Conservation (phyloP, 306 rosid genomes). For the Castanopsis chinensis region DNA sequence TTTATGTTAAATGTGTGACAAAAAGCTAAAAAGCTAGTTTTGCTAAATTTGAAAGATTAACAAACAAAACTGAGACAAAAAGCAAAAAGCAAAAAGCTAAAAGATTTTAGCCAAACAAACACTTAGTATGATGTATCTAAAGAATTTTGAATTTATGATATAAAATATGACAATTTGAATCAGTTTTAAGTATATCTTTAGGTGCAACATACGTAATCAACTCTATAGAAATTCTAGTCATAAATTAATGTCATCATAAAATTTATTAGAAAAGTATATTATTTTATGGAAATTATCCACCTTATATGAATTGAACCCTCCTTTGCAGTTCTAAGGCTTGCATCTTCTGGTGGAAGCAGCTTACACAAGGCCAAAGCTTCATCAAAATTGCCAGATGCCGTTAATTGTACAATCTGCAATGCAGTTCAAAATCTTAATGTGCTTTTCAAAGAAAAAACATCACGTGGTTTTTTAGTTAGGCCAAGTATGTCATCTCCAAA, state of each 20-base stretch:
- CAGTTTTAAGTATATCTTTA: background rate
- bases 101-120: no score
- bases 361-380: conserved; percentile 98
- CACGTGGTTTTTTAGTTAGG: background rate
- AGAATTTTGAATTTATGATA: background rate
- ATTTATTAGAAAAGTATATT: conserved; percentile 15
- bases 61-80: no score
- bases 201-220: background rate
- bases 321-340: conserved; percentile 90
- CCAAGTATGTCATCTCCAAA: background rate
- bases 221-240: background rate
- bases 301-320: conserved; percentile 95
- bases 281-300: conserved; percentile 36
- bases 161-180: background rate
- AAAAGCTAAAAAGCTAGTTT: no score
- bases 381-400: conserved; percentile 96
- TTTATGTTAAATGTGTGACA: no score
- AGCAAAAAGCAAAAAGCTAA: no score
- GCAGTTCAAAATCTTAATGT: conserved; percentile 25
- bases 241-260: no score
- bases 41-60: no score
- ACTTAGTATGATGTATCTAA: background rate
- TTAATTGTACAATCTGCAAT: conserved; percentile 90
- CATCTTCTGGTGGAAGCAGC: conserved; percentile 97
- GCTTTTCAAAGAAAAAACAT: background rate